These are phyloP conservation scores for Aureobasidium leucospermi DNA, from an alignment of 2,329 filamentous ascomycete genomes.

Conservation along the genomic window DNA sequence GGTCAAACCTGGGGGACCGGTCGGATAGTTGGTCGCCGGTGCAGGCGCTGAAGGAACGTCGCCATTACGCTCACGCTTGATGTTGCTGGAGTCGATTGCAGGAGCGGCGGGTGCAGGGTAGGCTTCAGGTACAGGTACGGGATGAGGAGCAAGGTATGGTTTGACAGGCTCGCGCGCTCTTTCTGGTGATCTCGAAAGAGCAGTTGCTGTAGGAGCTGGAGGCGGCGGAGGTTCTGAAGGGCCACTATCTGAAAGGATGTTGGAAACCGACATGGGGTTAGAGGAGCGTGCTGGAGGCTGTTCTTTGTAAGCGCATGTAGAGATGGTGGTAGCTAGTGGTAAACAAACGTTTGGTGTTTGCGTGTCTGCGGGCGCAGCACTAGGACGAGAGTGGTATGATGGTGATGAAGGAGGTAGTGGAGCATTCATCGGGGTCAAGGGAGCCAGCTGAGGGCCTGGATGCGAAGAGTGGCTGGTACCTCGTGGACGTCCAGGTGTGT, in stretches of 20 bases:
- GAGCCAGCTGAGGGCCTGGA: not conserved
- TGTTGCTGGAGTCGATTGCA: not conserved
- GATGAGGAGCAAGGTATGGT: constrained; percentile 2
- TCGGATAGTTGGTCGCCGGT: constrained; percentile 20
- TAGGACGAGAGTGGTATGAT: constrained; percentile 6
- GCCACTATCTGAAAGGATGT: constrained; percentile 73
- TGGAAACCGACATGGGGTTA: constrained; percentile 93
- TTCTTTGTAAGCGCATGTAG: constrained; percentile 1
- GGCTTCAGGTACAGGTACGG: not conserved
- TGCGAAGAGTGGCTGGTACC: constrained; percentile 12
- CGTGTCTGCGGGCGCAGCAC: not conserved
- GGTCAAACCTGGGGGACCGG: constrained; percentile 29
- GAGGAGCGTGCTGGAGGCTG: constrained; percentile 49
- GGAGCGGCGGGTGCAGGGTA: not conserved
- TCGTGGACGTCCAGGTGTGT: constrained; percentile 6
- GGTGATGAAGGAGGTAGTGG: constrained; percentile 8
- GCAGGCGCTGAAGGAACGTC: not conserved
- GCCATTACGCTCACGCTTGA: constrained; percentile 9
- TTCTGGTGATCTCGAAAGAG: constrained; percentile 2
- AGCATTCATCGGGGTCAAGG: constrained; percentile 9
- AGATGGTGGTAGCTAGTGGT: not conserved
- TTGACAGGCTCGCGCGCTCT: constrained; percentile 4
- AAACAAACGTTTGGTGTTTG: constrained; percentile 1
- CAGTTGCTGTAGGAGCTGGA: not conserved
- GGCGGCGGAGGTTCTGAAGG: constrained; percentile 13